Conservation (phyloP, 306 rosid species). For the Canavalia ensiformis region DNA sequence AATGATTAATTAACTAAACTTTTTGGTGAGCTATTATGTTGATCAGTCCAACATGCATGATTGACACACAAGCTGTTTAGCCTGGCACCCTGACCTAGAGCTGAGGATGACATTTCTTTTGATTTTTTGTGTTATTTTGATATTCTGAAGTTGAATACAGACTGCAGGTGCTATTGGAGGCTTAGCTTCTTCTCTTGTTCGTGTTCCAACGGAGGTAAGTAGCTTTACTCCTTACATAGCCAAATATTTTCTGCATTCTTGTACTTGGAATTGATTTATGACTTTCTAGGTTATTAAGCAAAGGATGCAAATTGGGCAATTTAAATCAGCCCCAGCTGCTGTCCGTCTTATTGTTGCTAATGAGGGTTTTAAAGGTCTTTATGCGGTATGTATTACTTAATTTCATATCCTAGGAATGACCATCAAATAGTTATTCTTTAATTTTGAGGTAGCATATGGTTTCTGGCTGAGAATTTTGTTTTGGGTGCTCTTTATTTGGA, state of each 20-base stretch:
- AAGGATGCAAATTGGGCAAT: constrained; percentile 66
- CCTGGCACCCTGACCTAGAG: not conserved
- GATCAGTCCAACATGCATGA: constrained; percentile 4
- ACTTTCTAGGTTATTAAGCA: constrained; percentile 70
- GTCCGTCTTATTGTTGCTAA: constrained; percentile 60
- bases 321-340: constrained; percentile 58
- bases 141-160: constrained; percentile 62
- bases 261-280: constrained; percentile 42
- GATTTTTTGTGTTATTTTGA: constrained; percentile 37
- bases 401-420: constrained; percentile 31
- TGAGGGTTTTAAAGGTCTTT: constrained; percentile 77
- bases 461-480: constrained; percentile 29
- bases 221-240: constrained; percentile 32
- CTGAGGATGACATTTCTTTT: constrained; percentile 11
- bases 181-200: constrained; percentile 75
- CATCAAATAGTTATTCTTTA: constrained; percentile 5
- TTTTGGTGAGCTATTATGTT: constrained; percentile 23
- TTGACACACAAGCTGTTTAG: constrained; percentile 18
- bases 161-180: constrained; percentile 87
- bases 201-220: constrained; percentile 88
- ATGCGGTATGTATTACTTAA: constrained; percentile 59
- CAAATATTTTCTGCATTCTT: constrained; percentile 21
- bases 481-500: constrained; percentile 18
- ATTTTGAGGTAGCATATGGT: constrained; percentile 17
- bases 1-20: constrained; percentile 16